These are phyloP conservation scores for Mollisiaceae sp. DNA, from an alignment of 2,329 filamentous ascomycete genomes.

Conservation along the genomic window DNA sequence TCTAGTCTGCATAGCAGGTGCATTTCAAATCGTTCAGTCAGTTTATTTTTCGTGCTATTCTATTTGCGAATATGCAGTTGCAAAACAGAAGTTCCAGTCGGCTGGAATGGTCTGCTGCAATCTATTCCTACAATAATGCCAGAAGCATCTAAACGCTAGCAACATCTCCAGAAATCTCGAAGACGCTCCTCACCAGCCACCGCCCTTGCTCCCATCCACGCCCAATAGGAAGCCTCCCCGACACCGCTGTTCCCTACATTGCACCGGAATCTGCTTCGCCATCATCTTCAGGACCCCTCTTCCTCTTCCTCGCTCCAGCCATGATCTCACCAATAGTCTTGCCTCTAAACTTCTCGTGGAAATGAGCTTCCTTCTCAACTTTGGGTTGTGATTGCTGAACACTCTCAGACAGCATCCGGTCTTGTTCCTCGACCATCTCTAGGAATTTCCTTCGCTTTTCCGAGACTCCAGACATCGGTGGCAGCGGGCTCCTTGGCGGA, in stretches of 20 bases:
- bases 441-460: conserved; percentile 41
- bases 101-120: not conserved
- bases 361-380: not conserved
- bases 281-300: conserved; percentile 90
- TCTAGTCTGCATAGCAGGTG: conserved; percentile 38
- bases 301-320: conserved; percentile 71
- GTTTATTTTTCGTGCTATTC: conserved; percentile 6
- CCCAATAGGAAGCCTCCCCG: conserved; percentile 85
- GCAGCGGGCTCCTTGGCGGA: not conserved
- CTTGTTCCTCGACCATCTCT: not conserved
- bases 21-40: conserved; percentile 24
- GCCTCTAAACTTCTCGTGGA: not conserved
- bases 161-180: not conserved
- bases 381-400: not conserved
- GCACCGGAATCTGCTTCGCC: conserved; percentile 87
- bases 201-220: conserved; percentile 12
- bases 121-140: not conserved
- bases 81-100: not conserved
- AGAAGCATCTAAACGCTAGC: not conserved
- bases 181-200: not conserved
- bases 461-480: conserved; percentile 31
- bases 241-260: conserved; percentile 83
- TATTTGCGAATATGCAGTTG: not conserved
- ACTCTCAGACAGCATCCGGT: not conserved
- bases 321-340: not conserved